Evolutionary conservation across 164 flowering plant species (phyloP).

Genomic region (Magnolia sinica): DNA sequence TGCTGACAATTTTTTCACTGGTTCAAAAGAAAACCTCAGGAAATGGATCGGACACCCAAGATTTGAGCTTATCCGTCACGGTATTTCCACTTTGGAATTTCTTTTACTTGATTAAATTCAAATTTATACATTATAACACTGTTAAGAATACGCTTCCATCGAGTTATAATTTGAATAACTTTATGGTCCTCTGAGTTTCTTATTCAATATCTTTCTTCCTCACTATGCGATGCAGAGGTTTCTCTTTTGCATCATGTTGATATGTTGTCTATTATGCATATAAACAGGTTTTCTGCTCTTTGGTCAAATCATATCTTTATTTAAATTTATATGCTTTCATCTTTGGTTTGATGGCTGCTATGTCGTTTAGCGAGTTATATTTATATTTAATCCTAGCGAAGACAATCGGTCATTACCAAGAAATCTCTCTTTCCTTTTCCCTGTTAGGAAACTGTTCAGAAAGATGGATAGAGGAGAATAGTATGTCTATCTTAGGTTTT

Average conservation of each 20-base stretch:
- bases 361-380: not conserved
- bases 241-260: too few species aligned
- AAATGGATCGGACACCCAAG: constrained; percentile 82
- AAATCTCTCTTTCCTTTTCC: not conserved
- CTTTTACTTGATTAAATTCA: not conserved
- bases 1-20: constrained; percentile 63
- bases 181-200: not conserved
- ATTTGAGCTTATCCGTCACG: constrained; percentile 81
- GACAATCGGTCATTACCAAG: not conserved
- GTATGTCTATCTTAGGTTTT: too few species aligned
- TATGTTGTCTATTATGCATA: too few species aligned
- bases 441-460: too few species aligned
- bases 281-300: too few species aligned
- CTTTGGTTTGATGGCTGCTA: not conserved
- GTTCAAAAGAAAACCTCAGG: constrained; percentile 60
- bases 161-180: not conserved
- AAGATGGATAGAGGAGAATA: too few species aligned
- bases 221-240: not conserved
- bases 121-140: not conserved
- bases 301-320: too few species aligned
- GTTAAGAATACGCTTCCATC: not conserved
- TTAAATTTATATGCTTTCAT: not conserved
- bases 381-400: not conserved
- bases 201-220: not conserved
- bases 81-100: constrained; percentile 23